Evolutionary conservation across 441 rosid species (phyloP).

Genomic region (Pelargonium australe): DNA sequence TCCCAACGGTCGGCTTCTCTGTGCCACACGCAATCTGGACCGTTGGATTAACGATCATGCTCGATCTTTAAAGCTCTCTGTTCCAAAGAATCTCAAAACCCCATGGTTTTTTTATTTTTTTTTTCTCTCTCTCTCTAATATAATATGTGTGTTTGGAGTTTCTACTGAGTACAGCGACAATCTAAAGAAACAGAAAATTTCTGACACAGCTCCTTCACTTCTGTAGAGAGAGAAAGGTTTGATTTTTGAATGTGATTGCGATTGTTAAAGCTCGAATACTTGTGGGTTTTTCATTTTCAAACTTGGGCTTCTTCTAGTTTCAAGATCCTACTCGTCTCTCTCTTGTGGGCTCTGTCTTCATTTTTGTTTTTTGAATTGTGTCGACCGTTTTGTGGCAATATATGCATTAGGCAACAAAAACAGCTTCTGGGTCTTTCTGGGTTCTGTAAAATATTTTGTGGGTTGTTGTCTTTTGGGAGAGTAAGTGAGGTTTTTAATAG

Average conservation of each 20-base stretch:
- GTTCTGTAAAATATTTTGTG: constrained; percentile 7
- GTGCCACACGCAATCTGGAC: constrained; percentile 22
- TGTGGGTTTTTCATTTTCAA: constrained; percentile 19
- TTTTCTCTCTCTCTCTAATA: constrained; percentile 4
- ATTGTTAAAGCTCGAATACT: constrained; percentile 16
- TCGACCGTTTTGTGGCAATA: constrained; percentile 31
- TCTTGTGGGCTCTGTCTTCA: constrained; percentile 4
- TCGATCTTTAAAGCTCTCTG: constrained; percentile 25
- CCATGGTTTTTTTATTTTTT: not conserved
- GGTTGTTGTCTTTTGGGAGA: constrained; percentile 6
- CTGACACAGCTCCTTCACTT: not conserved
- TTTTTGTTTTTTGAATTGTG: constrained; percentile 12
- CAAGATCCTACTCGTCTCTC: constrained; percentile 5
- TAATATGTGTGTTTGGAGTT: no score
- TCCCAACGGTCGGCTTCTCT: constrained; percentile 36
- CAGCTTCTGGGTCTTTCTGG: constrained; percentile 24
- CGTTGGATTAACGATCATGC: constrained; percentile 30
- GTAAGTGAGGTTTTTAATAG: constrained; percentile 14
- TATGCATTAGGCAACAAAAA: constrained; percentile 16
- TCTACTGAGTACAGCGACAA: constrained; percentile 13
- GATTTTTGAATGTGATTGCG: constrained; percentile 45
- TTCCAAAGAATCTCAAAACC: not conserved
- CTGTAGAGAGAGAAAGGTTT: constrained; percentile 15
- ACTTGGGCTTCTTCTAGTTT: constrained; percentile 1
- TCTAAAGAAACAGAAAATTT: constrained; percentile 26